Conservation (phyloP, 2,329 filamentous ascomycete genomes). For the Clonostachys sp. region DNA sequence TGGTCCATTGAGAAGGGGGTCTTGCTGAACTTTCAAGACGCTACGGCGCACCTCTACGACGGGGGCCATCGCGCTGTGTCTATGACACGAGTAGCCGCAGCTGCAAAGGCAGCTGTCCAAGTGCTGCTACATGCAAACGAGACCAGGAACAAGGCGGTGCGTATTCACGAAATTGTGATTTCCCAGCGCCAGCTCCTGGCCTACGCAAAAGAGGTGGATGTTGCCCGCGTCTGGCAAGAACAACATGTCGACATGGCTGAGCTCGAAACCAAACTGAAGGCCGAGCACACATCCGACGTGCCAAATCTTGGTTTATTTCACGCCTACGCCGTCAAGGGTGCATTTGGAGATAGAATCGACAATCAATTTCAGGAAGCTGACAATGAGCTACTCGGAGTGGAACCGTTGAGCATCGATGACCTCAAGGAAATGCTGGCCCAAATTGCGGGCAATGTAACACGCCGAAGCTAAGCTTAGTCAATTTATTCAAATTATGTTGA, state of each 20-base stretch:
- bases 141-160: slow-evolving; percentile 46
- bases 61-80: slow-evolving; percentile 44
- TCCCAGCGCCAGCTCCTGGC: slow-evolving; percentile 40
- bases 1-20: slow-evolving; percentile 41
- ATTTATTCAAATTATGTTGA: no score
- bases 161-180: slow-evolving; percentile 34
- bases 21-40: slow-evolving; percentile 31
- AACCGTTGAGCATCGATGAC: slow-evolving; percentile 30
- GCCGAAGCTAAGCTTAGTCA: no score
- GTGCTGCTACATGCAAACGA: slow-evolving; percentile 42
- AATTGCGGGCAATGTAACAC: no score
- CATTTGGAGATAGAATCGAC: slow-evolving; percentile 24
- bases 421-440: slow-evolving; percentile 20
- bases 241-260: slow-evolving; percentile 21
- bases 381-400: slow-evolving; percentile 39
- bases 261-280: slow-evolving; percentile 12
- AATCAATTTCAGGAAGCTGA: slow-evolving; percentile 27
- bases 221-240: slow-evolving; percentile 39
- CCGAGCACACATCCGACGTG: slow-evolving; percentile 8
- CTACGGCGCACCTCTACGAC: slow-evolving; percentile 38
- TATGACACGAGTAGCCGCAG: slow-evolving; percentile 36
- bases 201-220: slow-evolving; percentile 41
- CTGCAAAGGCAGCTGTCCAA: slow-evolving; percentile 42
- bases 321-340: slow-evolving; percentile 20
- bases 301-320: slow-evolving; percentile 8